Evolutionary conservation across 2,329 filamentous ascomycete species (phyloP).

Genomic region (Fusarium pseudograminearum): DNA sequence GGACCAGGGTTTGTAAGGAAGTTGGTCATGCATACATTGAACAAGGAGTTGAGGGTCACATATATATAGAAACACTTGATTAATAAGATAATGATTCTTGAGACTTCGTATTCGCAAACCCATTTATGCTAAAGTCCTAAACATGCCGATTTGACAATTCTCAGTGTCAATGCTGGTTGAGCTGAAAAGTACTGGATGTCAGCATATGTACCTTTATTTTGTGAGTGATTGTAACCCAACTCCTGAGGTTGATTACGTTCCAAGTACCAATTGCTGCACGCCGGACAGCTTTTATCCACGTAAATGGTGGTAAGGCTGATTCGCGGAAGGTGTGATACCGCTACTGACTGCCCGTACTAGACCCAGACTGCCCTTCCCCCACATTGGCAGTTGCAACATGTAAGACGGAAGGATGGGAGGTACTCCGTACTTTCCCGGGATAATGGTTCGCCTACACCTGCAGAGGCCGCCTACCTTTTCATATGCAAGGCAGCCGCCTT

Average conservation of each 20-base stretch:
- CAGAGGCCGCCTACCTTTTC: constrained; percentile 16
- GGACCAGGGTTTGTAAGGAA: constrained; percentile 57
- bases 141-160: background rate
- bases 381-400: background rate
- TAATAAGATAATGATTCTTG: constrained; percentile 4
- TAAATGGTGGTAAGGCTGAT: constrained; percentile 1
- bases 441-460: constrained; percentile 18
- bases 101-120: background rate
- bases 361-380: background rate
- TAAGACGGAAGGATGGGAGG: background rate
- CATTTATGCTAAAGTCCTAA: background rate
- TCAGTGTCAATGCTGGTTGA: background rate
- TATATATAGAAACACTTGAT: constrained; percentile 2
- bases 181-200: constrained; percentile 10
- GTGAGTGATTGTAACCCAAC: background rate
- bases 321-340: background rate
- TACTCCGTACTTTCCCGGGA: background rate
- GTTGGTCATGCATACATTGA: constrained; percentile 28
- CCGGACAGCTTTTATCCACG: background rate
- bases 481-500: constrained; percentile 12
- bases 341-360: background rate
- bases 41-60: constrained; percentile 28
- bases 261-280: background rate
- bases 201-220: background rate
- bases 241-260: background rate